phyloP scores from a whole-genome alignment of 805 yeast genomes.

The Kuraishia piskuri region DNA sequence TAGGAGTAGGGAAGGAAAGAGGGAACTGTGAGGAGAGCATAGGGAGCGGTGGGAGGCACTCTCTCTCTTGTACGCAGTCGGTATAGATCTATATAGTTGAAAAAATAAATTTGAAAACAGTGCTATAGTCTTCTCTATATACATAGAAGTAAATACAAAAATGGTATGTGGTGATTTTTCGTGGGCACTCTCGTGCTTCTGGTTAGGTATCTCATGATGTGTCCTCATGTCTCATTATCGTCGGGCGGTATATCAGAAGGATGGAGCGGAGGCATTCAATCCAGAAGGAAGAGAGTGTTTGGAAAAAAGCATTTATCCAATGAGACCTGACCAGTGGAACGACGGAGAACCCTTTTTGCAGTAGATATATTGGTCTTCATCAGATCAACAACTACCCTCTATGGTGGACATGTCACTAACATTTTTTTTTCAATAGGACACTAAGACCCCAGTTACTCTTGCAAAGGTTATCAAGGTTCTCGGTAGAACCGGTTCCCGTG shows the following conservation, averaged over 20 bases:
- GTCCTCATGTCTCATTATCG: too few relatives aligned
- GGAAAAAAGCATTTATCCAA: too few relatives aligned
- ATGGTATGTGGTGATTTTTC: not conserved
- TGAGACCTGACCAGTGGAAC: too few relatives aligned
- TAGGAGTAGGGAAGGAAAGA: not conserved
- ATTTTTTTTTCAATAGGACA: conserved; percentile 13
- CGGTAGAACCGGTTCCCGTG: conserved; percentile 27
- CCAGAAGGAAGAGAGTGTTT: too few relatives aligned
- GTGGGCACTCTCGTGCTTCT: too few relatives aligned
- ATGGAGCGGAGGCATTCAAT: too few relatives aligned
- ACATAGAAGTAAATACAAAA: not conserved
- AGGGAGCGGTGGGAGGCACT: not conserved
- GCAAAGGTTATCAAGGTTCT: conserved; percentile 25
- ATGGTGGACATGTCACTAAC: not conserved
- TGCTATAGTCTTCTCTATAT: too few relatives aligned
- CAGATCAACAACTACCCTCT: not conserved
- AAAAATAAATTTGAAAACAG: not conserved
- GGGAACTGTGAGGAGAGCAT: not conserved
- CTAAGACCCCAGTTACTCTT: conserved; percentile 25
- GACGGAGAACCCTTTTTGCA: too few relatives aligned
- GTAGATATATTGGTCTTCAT: too few relatives aligned
- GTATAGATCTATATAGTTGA: not conserved
- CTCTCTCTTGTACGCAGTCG: not conserved
- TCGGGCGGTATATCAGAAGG: too few relatives aligned
- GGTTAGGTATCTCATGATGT: too few relatives aligned